Evolutionary conservation across 306 rosid genomes (phyloP), one percentile per base, ranked within the genome.

Genomic region (Bauhinia variegata): DNA sequence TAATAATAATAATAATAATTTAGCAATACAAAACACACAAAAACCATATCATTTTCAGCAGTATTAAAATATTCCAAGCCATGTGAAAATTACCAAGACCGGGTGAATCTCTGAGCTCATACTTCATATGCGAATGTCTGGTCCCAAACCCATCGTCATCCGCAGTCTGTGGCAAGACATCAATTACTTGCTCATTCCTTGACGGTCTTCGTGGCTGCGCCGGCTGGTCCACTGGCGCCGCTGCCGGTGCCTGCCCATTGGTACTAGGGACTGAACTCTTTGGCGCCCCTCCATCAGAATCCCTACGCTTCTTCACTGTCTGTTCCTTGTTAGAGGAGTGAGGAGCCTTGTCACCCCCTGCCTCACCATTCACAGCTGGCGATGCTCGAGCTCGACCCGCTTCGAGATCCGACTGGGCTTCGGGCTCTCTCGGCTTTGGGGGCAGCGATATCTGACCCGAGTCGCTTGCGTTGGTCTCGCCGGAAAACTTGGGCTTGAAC

Each of bases 21-120:
- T 18, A 37, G 42, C 36, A 13, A 11, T 36, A 36, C 9, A 36
- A 5, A 43, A 1, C 41, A 54, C 11, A 56, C 6, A 11, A 10
- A 42, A 50, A 30, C 28, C 28, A 23, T 36, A 36, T 36, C 41
- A 5, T 36, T 36, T 36, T 5, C 41, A 36, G 41, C 3, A 28
- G 14, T 11, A 9, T 9, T 5, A 13, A 33, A 8, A 15, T 6
- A 16, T 36, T 5, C 13, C 7, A 49, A 23, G 28, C 1, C 1
- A n/a, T 59, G 39, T 44, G 4, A 34, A 67, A 74, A 85, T 54
- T 67, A 90, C 99, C 99, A 50, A 95, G 74, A 56, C 97, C 99
- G 47, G 96, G 99, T 8, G 87, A 80, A 68, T 90, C 99, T 83
- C 99, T 82, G 49, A 90, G 95, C 67, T 86, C 92, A 73, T 90